Conservation (phyloP, 805 yeast species). For the Blastobotrys chiropterorum region DNA sequence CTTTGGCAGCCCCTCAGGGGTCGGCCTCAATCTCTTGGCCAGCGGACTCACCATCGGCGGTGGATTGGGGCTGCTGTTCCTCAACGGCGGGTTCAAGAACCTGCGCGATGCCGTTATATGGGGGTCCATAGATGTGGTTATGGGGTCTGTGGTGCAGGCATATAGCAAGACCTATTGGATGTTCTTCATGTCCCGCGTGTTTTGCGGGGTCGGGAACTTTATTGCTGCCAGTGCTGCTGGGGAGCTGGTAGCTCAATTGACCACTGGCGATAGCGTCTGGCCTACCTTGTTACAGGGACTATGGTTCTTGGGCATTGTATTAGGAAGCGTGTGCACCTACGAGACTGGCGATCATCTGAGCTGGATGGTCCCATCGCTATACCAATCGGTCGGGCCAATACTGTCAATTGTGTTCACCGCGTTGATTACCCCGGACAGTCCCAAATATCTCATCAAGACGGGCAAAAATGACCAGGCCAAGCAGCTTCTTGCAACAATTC, state of each 20-base stretch:
- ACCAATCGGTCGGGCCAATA: constrained; percentile 59
- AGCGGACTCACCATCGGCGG: constrained; percentile 46
- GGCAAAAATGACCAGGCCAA: constrained; percentile 41
- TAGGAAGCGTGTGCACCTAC: constrained; percentile 71
- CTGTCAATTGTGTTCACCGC: constrained; percentile 43
- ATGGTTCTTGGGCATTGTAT: constrained; percentile 62
- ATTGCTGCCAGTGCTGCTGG: constrained; percentile 70
- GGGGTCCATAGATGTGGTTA: constrained; percentile 48
- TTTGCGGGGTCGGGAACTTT: constrained; percentile 70
- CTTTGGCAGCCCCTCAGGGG: constrained; percentile 14
- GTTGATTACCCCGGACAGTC: constrained; percentile 54
- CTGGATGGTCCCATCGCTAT: constrained; percentile 73
- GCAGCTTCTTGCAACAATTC: constrained; percentile 28
- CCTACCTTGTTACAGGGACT: constrained; percentile 42
- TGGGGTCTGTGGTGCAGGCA: constrained; percentile 52
- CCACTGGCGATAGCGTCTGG: constrained; percentile 56
- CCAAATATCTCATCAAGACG: constrained; percentile 70
- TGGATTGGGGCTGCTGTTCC: constrained; percentile 57
- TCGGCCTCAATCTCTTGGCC: constrained; percentile 13
- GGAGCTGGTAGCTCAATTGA: constrained; percentile 69
- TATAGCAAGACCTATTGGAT: constrained; percentile 44
- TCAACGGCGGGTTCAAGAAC: constrained; percentile 35
- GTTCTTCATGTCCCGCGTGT: constrained; percentile 62
- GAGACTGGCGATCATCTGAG: constrained; percentile 45
- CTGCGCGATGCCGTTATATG: constrained; percentile 21